Evolutionary conservation across 2,329 filamentous ascomycete genomes (phyloP), one percentile per base, ranked within the genome.

Genomic region (Dothistroma septosporum): DNA sequence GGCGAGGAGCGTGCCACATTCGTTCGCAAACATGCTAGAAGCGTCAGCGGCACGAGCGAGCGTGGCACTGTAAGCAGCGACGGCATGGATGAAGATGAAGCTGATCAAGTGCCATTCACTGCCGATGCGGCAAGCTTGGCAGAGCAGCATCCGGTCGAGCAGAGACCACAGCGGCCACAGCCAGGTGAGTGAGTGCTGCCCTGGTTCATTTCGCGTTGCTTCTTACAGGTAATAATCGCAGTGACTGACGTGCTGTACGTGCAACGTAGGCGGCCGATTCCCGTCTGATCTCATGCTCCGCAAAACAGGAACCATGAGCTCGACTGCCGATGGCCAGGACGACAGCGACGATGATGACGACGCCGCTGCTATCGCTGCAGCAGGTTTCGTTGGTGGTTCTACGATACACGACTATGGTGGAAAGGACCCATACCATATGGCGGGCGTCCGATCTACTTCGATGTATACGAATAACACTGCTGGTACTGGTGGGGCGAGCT

Each of bases 241-340:
- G 50, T 61, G 49, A 48, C 59, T 64, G 55, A 61, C 35, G 22
- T 57, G 55, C 19, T 49, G 41, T 49, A 44, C 41, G 50, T 57
- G 41, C 28, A 47, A 44, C 54, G 33, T 63, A 74, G 72, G 73
- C 65, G 74, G 93, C 82, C 87, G 92, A 77, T 99, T 99, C 80
- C 93, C 93, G 78, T 95, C 90, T 78, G 92, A 97, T 81, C 81
- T 97, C 70, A 84, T 96, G 75, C 89, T 92, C 76, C 87, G 90
- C 80, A 87, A 60, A 80, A 87, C 55, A 91, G 66, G 64, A 9
- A 61, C 69, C 21, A 61, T 63, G 61, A 67, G 90, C 73, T 89
- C 89, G 63, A 90, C 89, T 82, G 92, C 90, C 69, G 86, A 78
- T 57, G 86, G 87, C 19, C 52, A 60, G 10, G 92, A 90, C 69